These are phyloP conservation scores for Fusarium sarcochroum DNA, from an alignment of 2,329 filamentous ascomycete species.

Conservation along the genomic window DNA sequence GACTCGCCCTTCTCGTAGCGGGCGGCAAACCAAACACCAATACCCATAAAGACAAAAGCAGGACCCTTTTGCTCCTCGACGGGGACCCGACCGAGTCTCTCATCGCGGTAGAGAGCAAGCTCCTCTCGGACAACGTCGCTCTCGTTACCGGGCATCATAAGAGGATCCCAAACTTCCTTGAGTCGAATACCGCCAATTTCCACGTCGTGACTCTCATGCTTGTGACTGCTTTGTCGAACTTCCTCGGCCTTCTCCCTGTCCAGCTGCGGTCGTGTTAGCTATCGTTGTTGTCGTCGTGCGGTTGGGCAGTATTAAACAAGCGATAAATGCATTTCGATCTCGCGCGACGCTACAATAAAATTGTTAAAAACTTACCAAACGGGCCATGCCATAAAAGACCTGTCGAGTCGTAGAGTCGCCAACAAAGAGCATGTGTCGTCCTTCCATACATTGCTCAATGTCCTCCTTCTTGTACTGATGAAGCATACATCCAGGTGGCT, in stretches of 20 bases:
- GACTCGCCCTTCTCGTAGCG: slow-evolving; percentile 37
- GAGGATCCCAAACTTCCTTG: slow-evolving; percentile 73
- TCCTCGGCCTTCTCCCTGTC: slow-evolving; percentile 38
- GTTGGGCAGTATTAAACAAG: background rate
- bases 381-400: slow-evolving; percentile 67
- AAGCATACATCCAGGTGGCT: slow-evolving; percentile 71
- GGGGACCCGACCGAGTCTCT: slow-evolving; percentile 26
- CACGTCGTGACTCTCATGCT: slow-evolving; percentile 41
- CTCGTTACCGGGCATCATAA: slow-evolving; percentile 61
- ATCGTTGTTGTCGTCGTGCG: background rate
- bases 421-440: slow-evolving; percentile 67
- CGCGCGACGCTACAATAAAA: background rate
- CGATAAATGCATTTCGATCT: background rate
- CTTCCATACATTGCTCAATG: slow-evolving; percentile 65
- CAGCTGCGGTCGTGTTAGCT: slow-evolving; percentile 32
- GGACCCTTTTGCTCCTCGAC: slow-evolving; percentile 42
- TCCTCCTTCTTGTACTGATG: slow-evolving; percentile 67
- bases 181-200: slow-evolving; percentile 38
- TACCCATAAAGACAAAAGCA: slow-evolving; percentile 43
- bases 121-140: slow-evolving; percentile 34
- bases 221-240: slow-evolving; percentile 24
- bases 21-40: slow-evolving; percentile 48
- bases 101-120: slow-evolving; percentile 40
- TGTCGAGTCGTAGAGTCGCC: slow-evolving; percentile 73
- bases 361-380: slow-evolving; percentile 43